Conservation (phyloP, 192 early-diverging fungal genomes). For the Mortierella antarctica region DNA sequence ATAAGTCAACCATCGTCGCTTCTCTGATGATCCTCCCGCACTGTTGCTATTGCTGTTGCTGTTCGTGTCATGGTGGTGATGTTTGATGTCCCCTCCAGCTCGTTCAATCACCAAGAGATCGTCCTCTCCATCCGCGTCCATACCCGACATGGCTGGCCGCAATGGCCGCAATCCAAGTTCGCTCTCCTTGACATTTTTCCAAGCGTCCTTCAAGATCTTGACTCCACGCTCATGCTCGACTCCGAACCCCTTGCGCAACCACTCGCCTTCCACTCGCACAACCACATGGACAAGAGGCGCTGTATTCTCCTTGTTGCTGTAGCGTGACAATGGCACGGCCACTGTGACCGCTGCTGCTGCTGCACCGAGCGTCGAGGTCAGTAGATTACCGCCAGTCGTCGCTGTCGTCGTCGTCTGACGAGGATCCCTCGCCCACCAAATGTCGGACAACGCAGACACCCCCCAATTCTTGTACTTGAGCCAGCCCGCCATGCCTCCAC, state of each 20-base stretch:
- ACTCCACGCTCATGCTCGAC: slow-evolving; percentile 43
- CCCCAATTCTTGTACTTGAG: slow-evolving; percentile 53
- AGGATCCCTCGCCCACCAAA: slow-evolving; percentile 50
- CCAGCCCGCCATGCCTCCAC: slow-evolving; percentile 28
- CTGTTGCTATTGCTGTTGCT: neutral
- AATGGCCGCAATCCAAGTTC: slow-evolving; percentile 22
- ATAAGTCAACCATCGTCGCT: slow-evolving; percentile 43
- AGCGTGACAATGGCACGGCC: neutral
- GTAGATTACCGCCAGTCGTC: neutral
- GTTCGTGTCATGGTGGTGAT: neutral
- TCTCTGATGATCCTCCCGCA: slow-evolving; percentile 14
- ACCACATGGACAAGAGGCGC: slow-evolving; percentile 40
- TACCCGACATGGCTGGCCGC: slow-evolving; percentile 4
- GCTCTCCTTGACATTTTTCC: slow-evolving; percentile 46
- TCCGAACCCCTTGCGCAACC: slow-evolving; percentile 48
- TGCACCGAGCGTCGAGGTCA: neutral
- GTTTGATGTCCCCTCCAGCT: neutral
- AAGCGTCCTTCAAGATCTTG: slow-evolving; percentile 42
- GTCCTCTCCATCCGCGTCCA: slow-evolving; percentile 9
- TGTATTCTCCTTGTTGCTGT: slow-evolving; percentile 6
- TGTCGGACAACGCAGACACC: slow-evolving; percentile 20
- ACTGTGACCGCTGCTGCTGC: neutral
- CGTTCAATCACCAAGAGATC: neutral
- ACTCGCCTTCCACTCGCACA: slow-evolving; percentile 41
- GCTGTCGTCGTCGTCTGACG: neutral